Evolutionary conservation across 257 asterid genomes (phyloP).

Genomic region (Ligustrum vulgare): DNA sequence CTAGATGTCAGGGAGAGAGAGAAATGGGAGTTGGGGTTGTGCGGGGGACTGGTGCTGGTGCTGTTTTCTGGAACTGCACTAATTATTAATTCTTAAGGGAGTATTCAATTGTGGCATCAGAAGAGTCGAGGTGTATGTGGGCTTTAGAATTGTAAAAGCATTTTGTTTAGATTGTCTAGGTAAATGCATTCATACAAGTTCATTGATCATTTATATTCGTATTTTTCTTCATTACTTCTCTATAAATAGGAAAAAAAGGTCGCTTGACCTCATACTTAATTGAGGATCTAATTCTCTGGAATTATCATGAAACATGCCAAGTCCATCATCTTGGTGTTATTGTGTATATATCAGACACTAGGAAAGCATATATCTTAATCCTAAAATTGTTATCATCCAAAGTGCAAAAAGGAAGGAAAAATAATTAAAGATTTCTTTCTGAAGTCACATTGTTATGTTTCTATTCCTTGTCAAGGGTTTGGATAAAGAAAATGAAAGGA

Average conservation of each 20-base stretch:
- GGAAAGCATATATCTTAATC: background rate
- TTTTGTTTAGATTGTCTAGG: background rate
- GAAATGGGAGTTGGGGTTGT: too few species aligned
- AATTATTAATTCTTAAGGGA: too few species aligned
- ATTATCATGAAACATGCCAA: background rate
- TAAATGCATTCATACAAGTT: background rate
- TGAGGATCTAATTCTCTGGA: background rate
- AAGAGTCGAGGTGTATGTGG: background rate
- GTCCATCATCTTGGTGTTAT: background rate
- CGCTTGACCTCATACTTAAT: background rate
- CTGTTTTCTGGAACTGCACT: background rate
- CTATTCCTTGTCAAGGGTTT: background rate
- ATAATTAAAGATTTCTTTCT: background rate
- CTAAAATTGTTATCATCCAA: background rate
- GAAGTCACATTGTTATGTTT: constrained; percentile 7
- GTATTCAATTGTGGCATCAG: background rate
- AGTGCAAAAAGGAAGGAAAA: background rate
- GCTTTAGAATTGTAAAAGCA: background rate
- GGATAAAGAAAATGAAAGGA: background rate
- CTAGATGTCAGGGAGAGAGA: background rate
- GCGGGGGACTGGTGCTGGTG: background rate
- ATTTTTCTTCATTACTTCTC: background rate
- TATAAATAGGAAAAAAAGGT: background rate
- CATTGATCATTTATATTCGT: background rate
- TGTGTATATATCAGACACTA: background rate